phyloP scores from a whole-genome alignment of 2,329 filamentous ascomycete species.

The Cryphonectria radicalis region DNA sequence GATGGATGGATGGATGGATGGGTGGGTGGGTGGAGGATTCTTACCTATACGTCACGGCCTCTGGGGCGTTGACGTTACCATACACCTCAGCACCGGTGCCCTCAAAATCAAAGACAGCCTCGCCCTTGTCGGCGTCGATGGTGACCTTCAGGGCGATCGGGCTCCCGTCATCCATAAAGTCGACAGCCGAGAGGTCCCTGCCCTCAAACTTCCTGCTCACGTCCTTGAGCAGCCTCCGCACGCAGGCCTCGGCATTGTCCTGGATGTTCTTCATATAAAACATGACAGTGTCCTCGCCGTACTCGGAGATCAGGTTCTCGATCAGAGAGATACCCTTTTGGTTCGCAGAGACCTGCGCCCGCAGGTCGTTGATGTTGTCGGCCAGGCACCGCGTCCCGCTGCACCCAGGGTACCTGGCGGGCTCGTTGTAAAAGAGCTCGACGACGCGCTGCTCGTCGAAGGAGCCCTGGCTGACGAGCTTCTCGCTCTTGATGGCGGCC shows the following conservation, averaged over 20 bases:
- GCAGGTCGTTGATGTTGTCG: slow-evolving; percentile 85
- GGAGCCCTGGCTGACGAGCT: slow-evolving; percentile 73
- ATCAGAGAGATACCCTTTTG: slow-evolving; percentile 84
- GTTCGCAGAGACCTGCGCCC: slow-evolving; percentile 86
- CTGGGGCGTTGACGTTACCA: slow-evolving; percentile 76
- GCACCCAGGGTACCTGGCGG: slow-evolving; percentile 75
- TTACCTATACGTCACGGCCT: slow-evolving; percentile 71
- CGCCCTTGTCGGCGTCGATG: slow-evolving; percentile 74
- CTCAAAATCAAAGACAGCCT: slow-evolving; percentile 76
- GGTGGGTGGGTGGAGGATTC: neutral
- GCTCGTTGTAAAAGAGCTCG: slow-evolving; percentile 72
- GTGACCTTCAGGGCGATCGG: slow-evolving; percentile 76
- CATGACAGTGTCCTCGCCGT: slow-evolving; percentile 75
- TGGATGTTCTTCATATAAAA: slow-evolving; percentile 87
- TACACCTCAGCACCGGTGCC: slow-evolving; percentile 79
- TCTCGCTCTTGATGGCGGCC: slow-evolving; percentile 65
- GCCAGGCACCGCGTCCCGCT: slow-evolving; percentile 77
- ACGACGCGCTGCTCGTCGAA: slow-evolving; percentile 80
- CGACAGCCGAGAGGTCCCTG: slow-evolving; percentile 71
- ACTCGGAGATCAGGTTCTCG: slow-evolving; percentile 74
- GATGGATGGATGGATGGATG: too few species aligned
- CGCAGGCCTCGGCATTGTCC: slow-evolving; percentile 76
- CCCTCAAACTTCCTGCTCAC: slow-evolving; percentile 73
- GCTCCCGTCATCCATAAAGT: slow-evolving; percentile 87
- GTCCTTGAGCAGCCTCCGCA: slow-evolving; percentile 72